These are phyloP conservation scores for Amaranthus hypochondriacus DNA, from an alignment of 148 eudicot genomes.

Conservation along the genomic window DNA sequence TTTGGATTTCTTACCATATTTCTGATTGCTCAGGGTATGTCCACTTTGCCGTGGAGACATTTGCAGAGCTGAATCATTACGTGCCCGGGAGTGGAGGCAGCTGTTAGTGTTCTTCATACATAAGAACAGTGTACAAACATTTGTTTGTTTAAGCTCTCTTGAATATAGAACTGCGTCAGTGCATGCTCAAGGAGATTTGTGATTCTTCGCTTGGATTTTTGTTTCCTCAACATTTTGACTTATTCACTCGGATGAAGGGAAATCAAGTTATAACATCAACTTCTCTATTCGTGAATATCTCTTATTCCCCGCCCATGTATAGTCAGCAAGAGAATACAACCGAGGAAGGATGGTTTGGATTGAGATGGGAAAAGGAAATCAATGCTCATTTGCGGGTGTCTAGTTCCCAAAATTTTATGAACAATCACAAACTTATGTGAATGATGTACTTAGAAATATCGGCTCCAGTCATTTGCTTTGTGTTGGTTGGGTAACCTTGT, in stretches of 20 bases:
- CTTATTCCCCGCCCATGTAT: not conserved
- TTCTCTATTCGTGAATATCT: not conserved
- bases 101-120: not conserved
- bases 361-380: not conserved
- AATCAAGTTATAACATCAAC: constrained; percentile 1
- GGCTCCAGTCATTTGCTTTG: constrained; percentile 6
- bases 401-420: not conserved
- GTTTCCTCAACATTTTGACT: constrained; percentile 1
- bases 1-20: too few species aligned
- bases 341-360: not conserved
- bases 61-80: constrained; percentile 42
- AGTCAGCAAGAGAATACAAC: not conserved
- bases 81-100: constrained; percentile 27
- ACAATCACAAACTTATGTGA: not conserved
- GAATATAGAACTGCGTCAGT: not conserved
- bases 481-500: constrained; percentile 20
- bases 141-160: constrained; percentile 14
- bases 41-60: constrained; percentile 84
- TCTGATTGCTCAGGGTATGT: constrained; percentile 53
- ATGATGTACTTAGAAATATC: not conserved
- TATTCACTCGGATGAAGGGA: not conserved
- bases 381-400: not conserved
- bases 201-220: constrained; percentile 5
- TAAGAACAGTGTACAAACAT: not conserved
- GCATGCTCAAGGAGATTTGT: constrained; percentile 3